Evolutionary conservation across 2,329 filamentous ascomycete genomes (phyloP), one percentile per base, ranked within the genome.

Genomic region (Fusarium mexicanum): DNA sequence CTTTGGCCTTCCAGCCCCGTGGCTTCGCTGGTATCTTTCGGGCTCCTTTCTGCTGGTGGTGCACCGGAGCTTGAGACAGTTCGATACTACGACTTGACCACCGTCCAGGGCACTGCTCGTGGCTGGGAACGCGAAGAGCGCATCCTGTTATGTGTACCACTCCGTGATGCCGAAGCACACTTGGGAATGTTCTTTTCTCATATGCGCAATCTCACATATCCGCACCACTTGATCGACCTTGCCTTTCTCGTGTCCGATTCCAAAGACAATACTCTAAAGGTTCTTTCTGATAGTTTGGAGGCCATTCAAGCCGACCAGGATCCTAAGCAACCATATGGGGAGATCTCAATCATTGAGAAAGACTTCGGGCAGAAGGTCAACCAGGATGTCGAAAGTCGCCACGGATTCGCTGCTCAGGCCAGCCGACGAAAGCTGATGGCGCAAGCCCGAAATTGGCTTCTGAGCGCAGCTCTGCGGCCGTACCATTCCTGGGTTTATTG

Each of bases 401-500:
- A 99, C 83, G 97, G 96, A 31, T 99, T 99, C 80, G 96, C 96
- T 37, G 96, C 96, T 3, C 96, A 99, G 84, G 96, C 96, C 31
- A 93, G 92, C 76, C 90, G 96, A 78, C 91, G 96, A 83, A 99
- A 99, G 86, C 88, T 97, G 79, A 99, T 99, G 96, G 96, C 96
- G 2, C 95, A 98, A 84, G 96, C 96, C 58, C 90, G 96, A 72
- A 99, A 99, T 84, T 99, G 96, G 96, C 87, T 99, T 60, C 85
- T 99, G 64, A 98, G 95, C 79, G 96, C 96, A 46, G 96, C 96
- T 29, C 86, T 99, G 61, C 91, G 96, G 48, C 96, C 96, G 4
- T 97, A 96, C 60, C 96, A 99, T 81, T 98, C 95, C 74, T 99
- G 96, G 96, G 96, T 99, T 16, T 99, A 99, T 81, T 99, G 96